Evolutionary conservation across 495 filamentous ascomycete genomes (phyloP), one percentile per base, ranked within the genome.

Genomic region (Hyphodiscus hymeniophilus): DNA sequence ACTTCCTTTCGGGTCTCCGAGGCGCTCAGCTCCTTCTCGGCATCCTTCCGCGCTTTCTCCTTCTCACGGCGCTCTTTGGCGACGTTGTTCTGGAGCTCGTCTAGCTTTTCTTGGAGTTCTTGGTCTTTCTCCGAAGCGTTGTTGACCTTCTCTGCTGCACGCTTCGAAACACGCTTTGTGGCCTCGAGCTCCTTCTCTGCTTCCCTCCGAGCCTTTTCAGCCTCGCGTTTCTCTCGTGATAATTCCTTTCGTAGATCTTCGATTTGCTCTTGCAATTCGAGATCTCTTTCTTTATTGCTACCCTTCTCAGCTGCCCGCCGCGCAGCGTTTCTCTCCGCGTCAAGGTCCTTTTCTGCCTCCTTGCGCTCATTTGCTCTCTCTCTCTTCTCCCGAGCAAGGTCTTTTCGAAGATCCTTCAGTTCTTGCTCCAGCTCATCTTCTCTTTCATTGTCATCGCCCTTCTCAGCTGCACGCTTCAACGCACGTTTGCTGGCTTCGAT

Each of bases 401-500:
- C 66, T 56, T 76, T 74, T 50, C 72, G 68, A 17, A 69, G 50
- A 2, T 71, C 68, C 20, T 67, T 63, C 6, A 74, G 35, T 49
- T 67, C 60, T 18, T 65, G 77, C 43, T 82, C 74, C 20, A 77
- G 69, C 2, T 80, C 70, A 17, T 77, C 74, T 12, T 31, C 21
- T 31, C 16, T 18, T n/a, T 43, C 40, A 58, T 81, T 87, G 59
- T 89, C 82, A 15, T 43, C 44, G 20, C 38, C 28, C 33, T 57
- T 38, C 33, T 53, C 54, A 1, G 28, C 31, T 0, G 70, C 75
- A 42, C 79, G 77, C 46, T 84, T 76, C 18, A 77, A 69, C 2
- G 82, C 72, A 21, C 80, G 75, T 60, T 81, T 90, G 59, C 89
- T 83, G 40, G 82, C 80, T 46, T 87, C 86, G 7, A 94, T 70